Conservation (phyloP, 2,329 filamentous ascomycete genomes). For the Verticillium klebahnii region DNA sequence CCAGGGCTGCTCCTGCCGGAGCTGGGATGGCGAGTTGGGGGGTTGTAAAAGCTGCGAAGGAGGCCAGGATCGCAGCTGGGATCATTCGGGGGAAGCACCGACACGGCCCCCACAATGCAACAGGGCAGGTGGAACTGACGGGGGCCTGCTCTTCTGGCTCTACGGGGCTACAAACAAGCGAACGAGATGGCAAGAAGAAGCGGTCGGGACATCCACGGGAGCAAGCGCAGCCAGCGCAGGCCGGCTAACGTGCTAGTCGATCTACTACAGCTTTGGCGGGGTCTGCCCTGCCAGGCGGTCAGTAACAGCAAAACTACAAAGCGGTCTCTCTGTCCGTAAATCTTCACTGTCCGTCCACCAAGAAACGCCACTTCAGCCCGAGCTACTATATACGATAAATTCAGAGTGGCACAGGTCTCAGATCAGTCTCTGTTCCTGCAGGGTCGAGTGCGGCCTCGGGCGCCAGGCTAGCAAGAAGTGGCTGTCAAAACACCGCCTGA, state of each 20-base stretch:
- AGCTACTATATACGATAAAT: too few relatives aligned
- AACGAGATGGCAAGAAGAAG: not conserved
- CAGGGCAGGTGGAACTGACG: not conserved
- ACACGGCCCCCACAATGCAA: not conserved
- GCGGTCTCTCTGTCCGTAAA: too few relatives aligned
- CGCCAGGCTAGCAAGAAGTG: too few relatives aligned
- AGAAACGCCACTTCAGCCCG: too few relatives aligned
- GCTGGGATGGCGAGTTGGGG: not conserved
- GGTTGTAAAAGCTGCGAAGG: not conserved
- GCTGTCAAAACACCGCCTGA: too few relatives aligned
- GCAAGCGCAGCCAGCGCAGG: not conserved
- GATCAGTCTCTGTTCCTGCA: too few relatives aligned
- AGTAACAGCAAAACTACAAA: too few relatives aligned
- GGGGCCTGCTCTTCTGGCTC: not conserved
- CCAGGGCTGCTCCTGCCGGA: not conserved
- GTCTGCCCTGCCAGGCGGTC: too few relatives aligned
- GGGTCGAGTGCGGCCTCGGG: too few relatives aligned
- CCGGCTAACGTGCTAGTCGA: not conserved
- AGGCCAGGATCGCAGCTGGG: not conserved
- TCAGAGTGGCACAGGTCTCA: too few relatives aligned
- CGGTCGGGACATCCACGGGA: not conserved
- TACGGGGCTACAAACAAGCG: not conserved
- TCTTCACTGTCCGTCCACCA: too few relatives aligned
- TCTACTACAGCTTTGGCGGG: too few relatives aligned
- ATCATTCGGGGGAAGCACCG: not conserved